Conservation (phyloP, 129 eudicot genomes). For the Silybum marianum region DNA sequence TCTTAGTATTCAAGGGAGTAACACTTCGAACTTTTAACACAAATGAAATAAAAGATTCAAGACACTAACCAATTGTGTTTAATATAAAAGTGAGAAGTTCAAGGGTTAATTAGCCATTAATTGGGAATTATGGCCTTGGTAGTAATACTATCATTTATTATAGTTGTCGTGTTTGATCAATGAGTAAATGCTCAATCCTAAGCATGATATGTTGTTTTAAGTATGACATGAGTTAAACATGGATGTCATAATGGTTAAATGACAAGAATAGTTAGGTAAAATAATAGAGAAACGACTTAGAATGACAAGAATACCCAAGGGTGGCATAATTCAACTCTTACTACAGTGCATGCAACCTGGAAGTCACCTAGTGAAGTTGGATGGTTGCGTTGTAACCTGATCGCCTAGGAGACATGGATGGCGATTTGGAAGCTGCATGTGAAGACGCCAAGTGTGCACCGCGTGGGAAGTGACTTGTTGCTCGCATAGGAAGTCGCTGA, state of each 20-base stretch:
- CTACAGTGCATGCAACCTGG: background rate
- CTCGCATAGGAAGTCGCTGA: background rate
- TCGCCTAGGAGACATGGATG: no score
- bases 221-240: background rate
- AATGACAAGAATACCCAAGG: background rate
- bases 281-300: no score
- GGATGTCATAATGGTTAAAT: background rate
- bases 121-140: background rate
- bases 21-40: background rate
- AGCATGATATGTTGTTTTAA: no score
- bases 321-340: background rate
- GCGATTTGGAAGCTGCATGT: no score
- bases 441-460: background rate
- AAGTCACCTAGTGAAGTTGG: background rate
- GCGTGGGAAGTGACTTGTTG: background rate
- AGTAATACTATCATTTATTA: no score
- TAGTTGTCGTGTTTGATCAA: background rate
- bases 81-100: background rate
- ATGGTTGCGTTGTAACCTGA: background rate
- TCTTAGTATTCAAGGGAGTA: no score
- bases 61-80: background rate
- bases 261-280: background rate
- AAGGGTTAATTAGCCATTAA: background rate
- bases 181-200: background rate
- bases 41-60: background rate